Evolutionary conservation across 2,329 filamentous ascomycete genomes (phyloP), one percentile per base, ranked within the genome.

Genomic region (Alternaria sp.): DNA sequence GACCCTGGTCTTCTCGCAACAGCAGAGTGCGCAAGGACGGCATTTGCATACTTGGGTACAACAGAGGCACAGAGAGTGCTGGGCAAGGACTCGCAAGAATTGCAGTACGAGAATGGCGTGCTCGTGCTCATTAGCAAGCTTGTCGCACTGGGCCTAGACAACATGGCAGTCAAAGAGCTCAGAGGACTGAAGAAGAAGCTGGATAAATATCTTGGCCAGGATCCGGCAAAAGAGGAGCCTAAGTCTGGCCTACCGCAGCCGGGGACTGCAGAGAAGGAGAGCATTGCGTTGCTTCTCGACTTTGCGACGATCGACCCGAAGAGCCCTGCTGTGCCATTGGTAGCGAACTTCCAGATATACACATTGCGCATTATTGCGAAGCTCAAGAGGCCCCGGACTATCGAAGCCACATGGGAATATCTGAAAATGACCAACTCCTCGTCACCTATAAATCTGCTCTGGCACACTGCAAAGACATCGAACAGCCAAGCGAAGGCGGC

Each of bases 81-180:
- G 6, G 83, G 85, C 9, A 80, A 88, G 10, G 80, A 85, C 10
- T 81, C 89, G n/a, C 85, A 88, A 1, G 85, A 87, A 47, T 81
- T 91, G 43, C 91, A 94, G 73, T 78, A 94, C 5, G 92, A 94
- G 74, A 89, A 84, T 62, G 92, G 91, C 57, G 91, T 92, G 84
- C 87, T 90, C 15, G 88, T 89, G 0, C 84, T 94, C 57, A 80
- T 90, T 43, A 86, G 87, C 43, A 92, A 89, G 73, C 82, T 94
- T 1, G 81, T 93, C 13, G 81, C 83, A 0, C 82, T 93, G 51
- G 87, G 88, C 1, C 77, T 93, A 55, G 86, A 91, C 49, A 87
- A 89, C n/a, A 82, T 90, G 60, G 91, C 92, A 0, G 79, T 88
- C 45, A 91, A 89, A 72, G 91, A 94, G 71, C 76, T 94, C 62